Base-by-base conservation (phyloP, 2,329 filamentous ascomycete species). In the Nemania abortiva region DNA sequence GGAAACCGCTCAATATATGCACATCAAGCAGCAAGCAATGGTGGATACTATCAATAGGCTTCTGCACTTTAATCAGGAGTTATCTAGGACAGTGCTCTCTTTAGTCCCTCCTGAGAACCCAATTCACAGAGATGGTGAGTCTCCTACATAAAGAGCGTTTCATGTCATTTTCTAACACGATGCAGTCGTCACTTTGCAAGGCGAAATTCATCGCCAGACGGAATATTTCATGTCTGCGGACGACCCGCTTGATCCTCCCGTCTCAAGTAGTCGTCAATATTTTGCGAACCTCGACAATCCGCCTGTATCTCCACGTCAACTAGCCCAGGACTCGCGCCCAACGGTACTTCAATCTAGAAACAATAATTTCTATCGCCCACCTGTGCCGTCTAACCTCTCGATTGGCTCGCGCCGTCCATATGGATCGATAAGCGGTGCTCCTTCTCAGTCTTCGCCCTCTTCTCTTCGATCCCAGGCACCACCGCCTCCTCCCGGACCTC, bases 271-370 rank as follows among this genome's bases (percentile, higher is more conserved):
- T 69, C 90, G 89, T 70, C 86, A 88, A 56, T 92, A 90, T 79
- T 90, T 93, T 73, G 83, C 87, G 52, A 87, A 85, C 73, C 82
- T 92, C 27, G 92, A 95, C 71, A 90, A 92, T 69, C 88, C 91
- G 1, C 94, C 95, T 11, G 87, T 97, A 47, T 98, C 95, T 49
- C 95, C 95, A 22, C 90, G 94, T 71, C 95, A 97, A 81, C 83
- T 95, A 72, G 89, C 94, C 10, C 92, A 95, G 76, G 95, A 97
- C 57, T 66, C 69, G 27, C 76, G 95, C 97, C 68, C 88, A 90
- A 63, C 90, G 13, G 24, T 90, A 58, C 86, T 88, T 61, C 85
- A 87, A 70, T 81, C 86, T 52, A 87, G 89, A 70, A 83, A 85
- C 57, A 70, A 77, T 39, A 89, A 89, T 76, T 89, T 91, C 75